Evolutionary conservation across 805 yeast genomes (phyloP), one percentile per base, ranked within the genome.

Genomic region (Schwanniomyces vanrijiae): DNA sequence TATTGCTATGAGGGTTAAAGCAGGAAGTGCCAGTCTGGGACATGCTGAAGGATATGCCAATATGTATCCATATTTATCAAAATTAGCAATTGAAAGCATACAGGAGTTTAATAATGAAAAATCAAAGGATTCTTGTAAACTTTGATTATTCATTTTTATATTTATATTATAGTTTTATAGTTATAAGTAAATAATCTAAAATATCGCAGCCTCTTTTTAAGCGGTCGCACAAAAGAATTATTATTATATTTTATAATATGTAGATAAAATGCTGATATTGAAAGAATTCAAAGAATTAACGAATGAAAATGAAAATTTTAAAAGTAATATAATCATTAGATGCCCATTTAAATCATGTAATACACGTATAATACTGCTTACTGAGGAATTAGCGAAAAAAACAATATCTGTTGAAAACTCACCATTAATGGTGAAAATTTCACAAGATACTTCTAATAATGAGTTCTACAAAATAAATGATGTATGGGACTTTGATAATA

Each of bases 401-500:
- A 1, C 42, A 51, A 3, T 49, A 5, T 20, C 25, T 3, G 51
- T 69, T 3, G 48, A 43, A 1, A 57, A 62, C 40, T 55, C 71
- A 2, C 75, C 76, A 0, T 42, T 51, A 31, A 65, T 69, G 69
- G 56, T 64, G 9, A 53, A 51, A 29, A 40, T 39, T 13, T 18
- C 45, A 8, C 35, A 39, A n/a, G 43, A 47, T 22, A 39, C 51
- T 14, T 20, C 42, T 33, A 25, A 48, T 19, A 49, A 48, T 4
- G 43, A 50, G 2, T 83, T 81, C 56, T 69, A 74, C 37, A 56
- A 68, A 24, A 67, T 84, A 1, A 56, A 65, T 2, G 88, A 85
- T 55, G 81, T 83, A 44, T 87, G 94, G 94, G 87, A 81, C 52
- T 87, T 87, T 55, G 91, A 87, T 52, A 87, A 87, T 56, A 78